Conservation (phyloP, 2,329 filamentous ascomycete species). For the Macrophomina phaseolina region DNA sequence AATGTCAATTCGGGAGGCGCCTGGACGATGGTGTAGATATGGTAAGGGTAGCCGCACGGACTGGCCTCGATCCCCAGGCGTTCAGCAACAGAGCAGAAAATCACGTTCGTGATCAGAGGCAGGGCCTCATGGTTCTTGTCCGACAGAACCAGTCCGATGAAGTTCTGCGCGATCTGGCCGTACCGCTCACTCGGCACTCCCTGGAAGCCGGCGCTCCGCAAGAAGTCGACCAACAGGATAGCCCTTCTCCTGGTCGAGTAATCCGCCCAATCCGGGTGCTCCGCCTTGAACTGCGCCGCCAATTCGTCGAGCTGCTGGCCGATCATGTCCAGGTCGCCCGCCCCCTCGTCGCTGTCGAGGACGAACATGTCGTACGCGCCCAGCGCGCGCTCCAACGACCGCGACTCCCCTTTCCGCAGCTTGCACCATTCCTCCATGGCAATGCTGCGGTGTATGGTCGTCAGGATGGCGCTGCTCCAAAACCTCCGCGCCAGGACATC, state of each 20-base stretch:
- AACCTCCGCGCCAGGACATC: slow-evolving; percentile 82
- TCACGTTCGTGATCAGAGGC: slow-evolving; percentile 83
- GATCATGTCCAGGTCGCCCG: slow-evolving; percentile 73
- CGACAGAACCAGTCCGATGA: slow-evolving; percentile 80
- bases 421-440: slow-evolving; percentile 79
- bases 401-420: slow-evolving; percentile 56
- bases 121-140: slow-evolving; percentile 77
- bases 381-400: slow-evolving; percentile 74
- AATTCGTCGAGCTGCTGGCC: slow-evolving; percentile 68
- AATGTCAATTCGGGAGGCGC: slow-evolving; percentile 63
- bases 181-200: slow-evolving; percentile 78
- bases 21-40: slow-evolving; percentile 81
- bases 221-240: slow-evolving; percentile 69
- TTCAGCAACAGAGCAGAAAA: slow-evolving; percentile 81
- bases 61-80: slow-evolving; percentile 76
- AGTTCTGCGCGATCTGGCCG: slow-evolving; percentile 82
- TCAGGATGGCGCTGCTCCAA: slow-evolving; percentile 75
- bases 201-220: slow-evolving; percentile 70
- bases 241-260: slow-evolving; percentile 72
- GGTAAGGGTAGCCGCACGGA: slow-evolving; percentile 81
- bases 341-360: slow-evolving; percentile 64
- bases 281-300: slow-evolving; percentile 60
- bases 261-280: slow-evolving; percentile 59
- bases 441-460: slow-evolving; percentile 78
- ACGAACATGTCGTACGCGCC: slow-evolving; percentile 91